phyloP scores from a whole-genome alignment of 164 flowering plant species.

The Magnolia changhungtana region DNA sequence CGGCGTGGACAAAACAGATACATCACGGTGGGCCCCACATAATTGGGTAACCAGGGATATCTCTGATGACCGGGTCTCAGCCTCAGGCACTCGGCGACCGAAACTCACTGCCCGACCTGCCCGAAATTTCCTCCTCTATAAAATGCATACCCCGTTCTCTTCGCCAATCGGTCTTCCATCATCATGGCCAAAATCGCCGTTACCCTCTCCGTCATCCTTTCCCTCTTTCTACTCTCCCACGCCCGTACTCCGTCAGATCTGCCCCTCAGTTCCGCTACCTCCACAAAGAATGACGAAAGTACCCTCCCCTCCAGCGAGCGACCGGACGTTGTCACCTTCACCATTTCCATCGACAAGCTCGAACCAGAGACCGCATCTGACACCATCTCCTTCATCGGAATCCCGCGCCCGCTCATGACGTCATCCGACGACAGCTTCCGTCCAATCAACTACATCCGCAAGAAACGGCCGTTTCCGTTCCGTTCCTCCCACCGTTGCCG shows the following conservation, averaged over 20 bases:
- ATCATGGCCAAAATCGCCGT: conserved; percentile 30
- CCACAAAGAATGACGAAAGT: neutral
- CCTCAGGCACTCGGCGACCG: too few species aligned
- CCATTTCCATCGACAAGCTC: conserved; percentile 1
- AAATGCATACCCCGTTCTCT: neutral
- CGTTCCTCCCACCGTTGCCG: conserved; percentile 29
- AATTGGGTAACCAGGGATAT: too few species aligned
- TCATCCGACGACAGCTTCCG: conserved; percentile 25
- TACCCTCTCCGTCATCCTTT: conserved; percentile 19
- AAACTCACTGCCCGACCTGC: neutral
- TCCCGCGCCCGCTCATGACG: conserved; percentile 19
- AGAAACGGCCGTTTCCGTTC: conserved; percentile 17
- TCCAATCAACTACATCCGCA: conserved; percentile 24
- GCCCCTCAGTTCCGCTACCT: conserved; percentile 9
- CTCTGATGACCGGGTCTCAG: too few species aligned
- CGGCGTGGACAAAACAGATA: too few species aligned
- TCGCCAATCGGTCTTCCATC: neutral
- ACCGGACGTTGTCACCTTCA: too few species aligned
- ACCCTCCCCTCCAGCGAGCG: neutral
- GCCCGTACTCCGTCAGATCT: conserved; percentile 21
- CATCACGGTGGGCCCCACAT: too few species aligned
- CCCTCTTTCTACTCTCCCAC: conserved; percentile 25
- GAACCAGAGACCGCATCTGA: neutral
- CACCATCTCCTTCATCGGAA: neutral
- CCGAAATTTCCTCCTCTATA: conserved; percentile 2